Evolutionary conservation across 176 grass and related monocot species (phyloP), one percentile per base, ranked within the genome.

Genomic region (Triticum timopheevii): DNA sequence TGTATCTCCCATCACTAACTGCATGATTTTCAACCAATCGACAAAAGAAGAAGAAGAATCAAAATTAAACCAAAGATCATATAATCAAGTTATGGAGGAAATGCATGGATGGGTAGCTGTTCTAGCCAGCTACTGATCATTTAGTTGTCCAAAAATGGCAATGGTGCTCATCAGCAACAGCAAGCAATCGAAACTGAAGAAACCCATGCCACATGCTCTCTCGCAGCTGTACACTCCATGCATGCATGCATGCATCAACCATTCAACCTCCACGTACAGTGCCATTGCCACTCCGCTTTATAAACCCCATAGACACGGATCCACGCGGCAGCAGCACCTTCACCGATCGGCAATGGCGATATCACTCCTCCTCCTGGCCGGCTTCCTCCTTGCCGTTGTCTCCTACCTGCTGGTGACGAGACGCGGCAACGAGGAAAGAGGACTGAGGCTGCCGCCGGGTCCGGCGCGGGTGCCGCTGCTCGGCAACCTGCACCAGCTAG

Each of bases 401-500:
- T 59, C 28, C 11, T 8, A 33, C 31, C 6, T 80, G 36, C 44
- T 25, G 56, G 0, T 54, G 10, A 39, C 38, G 11, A 68, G 61
- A 11, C 4, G 35, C 69, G 9, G 1, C 69, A 20, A 4, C 1
- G 17, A 16, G 52, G 19, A 39, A 54, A 56, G 54, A 58, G 17
- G 52, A 15, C n/a, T 67, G 2, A 71, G 12, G 12, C 76, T 89
- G 39, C 87, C 94, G 12, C 94, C 94, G 7, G 82, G 89, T 0
- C 91, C 89, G 0, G 5, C 71, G 4, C 1, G 39, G 40, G 12
- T 91, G 33, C 91, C 91, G 2, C 11, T 96, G 44, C n/a, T 96
- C 1, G 94, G 94, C 44, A 90, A 91, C 82, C 86, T 96, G 39
- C 89, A 88, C 87, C 91, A 96, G 69, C 20, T 96, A 13, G 87